Evolutionary conservation across 1,284 basidiomycete genomes (phyloP), one percentile per base, ranked within the genome.

Genomic region (Coniophora puteana): DNA sequence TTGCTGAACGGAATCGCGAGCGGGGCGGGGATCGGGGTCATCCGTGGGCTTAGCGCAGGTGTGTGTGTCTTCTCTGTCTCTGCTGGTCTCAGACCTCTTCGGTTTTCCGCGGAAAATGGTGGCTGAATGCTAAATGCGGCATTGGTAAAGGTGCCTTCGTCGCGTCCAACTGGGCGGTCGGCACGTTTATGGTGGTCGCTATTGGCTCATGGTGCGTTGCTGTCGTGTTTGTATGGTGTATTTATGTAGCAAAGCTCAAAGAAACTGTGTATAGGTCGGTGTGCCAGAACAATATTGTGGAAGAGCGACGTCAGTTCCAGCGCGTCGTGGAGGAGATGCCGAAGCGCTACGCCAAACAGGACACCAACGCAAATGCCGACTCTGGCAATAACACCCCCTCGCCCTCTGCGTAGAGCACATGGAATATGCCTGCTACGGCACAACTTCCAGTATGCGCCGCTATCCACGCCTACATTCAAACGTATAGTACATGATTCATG

Each of bases 241-340:
- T 12, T 5, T 44, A n/a, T 44, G 49, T 14, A 44, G 38, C 38
- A 27, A n/a, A 38, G 29, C 39, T 35, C 38, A 33, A 20, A 18
- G n/a, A n/a, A n/a, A n/a, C n/a, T 29, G n/a, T 32, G 3, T 37
- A 17, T 46, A 84, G 83, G 79, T 70, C 78, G 38, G 66, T 84
- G 28, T 87, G 83, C 55, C 75, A 79, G 49, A 69, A 65, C 35
- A 72, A 73, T 47, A 53, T 78, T 34, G 60, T 65, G 34, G 66
- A 71, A 30, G 83, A 87, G 58, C 72, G 76, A 21, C 65, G 65
- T 38, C 71, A 70, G 44, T 59, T 85, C 20, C 69, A 75, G 39
- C 68, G 68, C 43, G 71, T 84, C 16, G 72, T 83, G 22, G 78
- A 84, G 53, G 71, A 69, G 37, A 72, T 81, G 55, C 82, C 80